Conservation (phyloP, 2,329 filamentous ascomycete species). For the Thielaviopsis populi region DNA sequence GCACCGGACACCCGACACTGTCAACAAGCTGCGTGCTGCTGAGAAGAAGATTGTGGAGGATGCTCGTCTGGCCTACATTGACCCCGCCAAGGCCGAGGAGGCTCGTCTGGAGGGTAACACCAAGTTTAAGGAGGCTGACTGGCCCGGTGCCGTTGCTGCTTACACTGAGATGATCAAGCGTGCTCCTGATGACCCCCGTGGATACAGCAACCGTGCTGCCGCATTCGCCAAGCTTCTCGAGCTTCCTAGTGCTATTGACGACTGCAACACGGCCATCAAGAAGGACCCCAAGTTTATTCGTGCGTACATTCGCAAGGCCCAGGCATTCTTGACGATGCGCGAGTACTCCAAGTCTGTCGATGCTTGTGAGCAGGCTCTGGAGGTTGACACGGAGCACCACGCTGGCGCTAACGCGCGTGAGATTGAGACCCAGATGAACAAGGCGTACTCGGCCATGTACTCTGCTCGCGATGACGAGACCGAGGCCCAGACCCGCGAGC, state of each 20-base stretch:
- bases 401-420: conserved; percentile 69
- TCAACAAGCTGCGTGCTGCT: conserved; percentile 78
- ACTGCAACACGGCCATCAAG: conserved; percentile 85
- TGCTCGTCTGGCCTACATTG: conserved; percentile 67
- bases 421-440: conserved; percentile 88
- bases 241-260: conserved; percentile 82
- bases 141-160: conserved; percentile 84
- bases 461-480: conserved; percentile 82
- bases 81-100: conserved; percentile 85
- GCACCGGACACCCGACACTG: conserved; percentile 86
- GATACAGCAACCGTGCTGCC: conserved; percentile 93
- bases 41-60: conserved; percentile 73
- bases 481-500: conserved; percentile 86
- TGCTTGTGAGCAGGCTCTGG: conserved; percentile 64
- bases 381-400: conserved; percentile 56
- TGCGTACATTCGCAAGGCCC: conserved; percentile 90
- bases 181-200: conserved; percentile 77
- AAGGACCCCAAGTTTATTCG: conserved; percentile 85
- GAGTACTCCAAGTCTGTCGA: conserved; percentile 94
- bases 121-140: conserved; percentile 94
- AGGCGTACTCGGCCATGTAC: conserved; percentile 83
- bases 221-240: conserved; percentile 94
- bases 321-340: conserved; percentile 92
- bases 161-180: conserved; percentile 97
- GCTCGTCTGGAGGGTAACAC: conserved; percentile 87